Conservation (phyloP, 2,329 filamentous ascomycete species). For the Bertia moriformis region DNA sequence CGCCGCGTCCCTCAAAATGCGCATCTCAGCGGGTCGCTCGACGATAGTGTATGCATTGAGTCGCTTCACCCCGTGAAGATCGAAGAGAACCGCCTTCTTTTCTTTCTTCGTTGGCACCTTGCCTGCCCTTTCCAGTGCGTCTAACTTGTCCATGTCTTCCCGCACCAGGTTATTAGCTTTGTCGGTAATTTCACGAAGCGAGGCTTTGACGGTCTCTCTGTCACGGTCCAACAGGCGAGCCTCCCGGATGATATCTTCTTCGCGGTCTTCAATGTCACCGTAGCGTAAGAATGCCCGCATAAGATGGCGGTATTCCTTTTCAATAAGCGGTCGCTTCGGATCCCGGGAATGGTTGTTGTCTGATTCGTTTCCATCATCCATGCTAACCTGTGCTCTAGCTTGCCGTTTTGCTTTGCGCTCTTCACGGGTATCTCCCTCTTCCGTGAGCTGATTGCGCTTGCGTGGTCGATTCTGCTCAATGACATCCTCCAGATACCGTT, state of each 20-base stretch:
- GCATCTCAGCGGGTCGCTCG: constrained; percentile 79
- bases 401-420: constrained; percentile 28
- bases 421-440: constrained; percentile 43
- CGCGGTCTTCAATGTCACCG: constrained; percentile 76
- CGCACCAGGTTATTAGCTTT: constrained; percentile 43
- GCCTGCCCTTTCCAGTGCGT: constrained; percentile 68
- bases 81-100: constrained; percentile 89
- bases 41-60: constrained; percentile 91
- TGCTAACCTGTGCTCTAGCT: constrained; percentile 50
- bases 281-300: constrained; percentile 83
- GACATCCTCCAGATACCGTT: constrained; percentile 67
- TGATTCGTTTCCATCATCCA: constrained; percentile 56
- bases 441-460: constrained; percentile 10
- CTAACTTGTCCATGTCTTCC: constrained; percentile 55
- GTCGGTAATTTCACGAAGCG: constrained; percentile 60
- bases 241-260: constrained; percentile 74
- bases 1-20: constrained; percentile 64
- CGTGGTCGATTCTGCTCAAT: constrained; percentile 77
- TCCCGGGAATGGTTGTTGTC: constrained; percentile 68
- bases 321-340: constrained; percentile 75
- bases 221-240: constrained; percentile 76
- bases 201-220: constrained; percentile 59
- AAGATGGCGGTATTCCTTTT: constrained; percentile 85
- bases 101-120: constrained; percentile 90
- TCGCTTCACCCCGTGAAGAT: constrained; percentile 84